Evolutionary conservation across 1,284 basidiomycete genomes (phyloP), one percentile per base, ranked within the genome.

Genomic region (Cutaneotrichosporon spelunceum): DNA sequence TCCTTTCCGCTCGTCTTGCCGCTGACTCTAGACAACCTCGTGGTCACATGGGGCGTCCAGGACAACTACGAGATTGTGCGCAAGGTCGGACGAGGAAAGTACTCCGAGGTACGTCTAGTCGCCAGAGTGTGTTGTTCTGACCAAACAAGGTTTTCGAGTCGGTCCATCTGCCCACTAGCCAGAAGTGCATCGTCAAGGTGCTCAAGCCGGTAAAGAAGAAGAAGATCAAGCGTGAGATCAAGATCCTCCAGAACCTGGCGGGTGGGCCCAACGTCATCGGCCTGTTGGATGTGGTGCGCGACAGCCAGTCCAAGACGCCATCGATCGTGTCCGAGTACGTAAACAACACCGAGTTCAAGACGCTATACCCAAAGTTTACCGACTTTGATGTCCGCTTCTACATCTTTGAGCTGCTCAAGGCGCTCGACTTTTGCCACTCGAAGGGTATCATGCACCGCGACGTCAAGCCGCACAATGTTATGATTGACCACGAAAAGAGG

Each of bases 201-300:
- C 84, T 99, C 67, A 99, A 99, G 81, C 96, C 96, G 1, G 95
- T 99, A 55, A 98, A 99, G 85, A 98, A 98, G 86, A 98, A 98
- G 86, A 99, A 99, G 83, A 98, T 99, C 81, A 98, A 98, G 83
- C 86, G 95, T 66, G 95, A 99, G 82, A 97, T 99, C 81, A 98
- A 99, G 84, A 97, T 99, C 71, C 81, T 99, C 42, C 93, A 96
- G 79, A 98, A 98, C 79, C 84, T 98, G 24, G 91, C 93, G 0
- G 94, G 95, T 29, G 96, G 96, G 23, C 94, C 94, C 11, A 77
- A 99, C 88, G 82, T 88, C 84, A 78, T 94, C 83, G 72, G 85
- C 8, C 84, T 99, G 54, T 82, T 98, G 65, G 95, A 99, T 74
- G 93, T 98, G 66, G 96, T 99, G 62, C 87, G 96, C 67, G 95